Evolutionary conservation across 73 alveolate genomes (phyloP).

Genomic region (Paramecium sonneborni): DNA sequence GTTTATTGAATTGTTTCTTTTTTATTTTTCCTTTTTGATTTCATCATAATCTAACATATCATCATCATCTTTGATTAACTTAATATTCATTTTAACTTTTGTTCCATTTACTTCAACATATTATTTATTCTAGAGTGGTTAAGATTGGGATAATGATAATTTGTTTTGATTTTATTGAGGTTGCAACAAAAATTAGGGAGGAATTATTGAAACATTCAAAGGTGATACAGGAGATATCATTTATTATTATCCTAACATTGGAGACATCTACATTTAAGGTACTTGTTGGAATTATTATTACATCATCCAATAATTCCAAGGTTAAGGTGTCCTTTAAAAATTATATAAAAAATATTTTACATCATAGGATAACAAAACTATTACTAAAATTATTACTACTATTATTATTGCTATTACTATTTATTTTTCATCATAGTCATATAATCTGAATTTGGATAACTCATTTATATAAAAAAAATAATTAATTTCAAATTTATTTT

Average conservation of each 20-base stretch:
- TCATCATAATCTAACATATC: neutral
- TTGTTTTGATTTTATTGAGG: neutral
- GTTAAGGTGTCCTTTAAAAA: neutral
- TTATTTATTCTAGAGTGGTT: neutral
- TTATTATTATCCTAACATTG: neutral
- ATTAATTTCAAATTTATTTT: neutral
- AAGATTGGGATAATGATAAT: neutral
- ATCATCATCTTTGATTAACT: neutral
- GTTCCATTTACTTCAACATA: neutral
- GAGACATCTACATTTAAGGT: neutral
- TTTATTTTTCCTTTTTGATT: neutral
- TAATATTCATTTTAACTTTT: neutral
- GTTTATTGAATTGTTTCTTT: neutral
- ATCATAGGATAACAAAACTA: neutral
- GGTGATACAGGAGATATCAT: neutral
- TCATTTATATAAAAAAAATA: neutral
- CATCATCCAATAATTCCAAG: neutral
- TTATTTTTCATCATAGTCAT: neutral
- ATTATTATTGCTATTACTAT: neutral
- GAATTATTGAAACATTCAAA: neutral
- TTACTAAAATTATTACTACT: neutral
- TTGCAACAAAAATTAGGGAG: neutral
- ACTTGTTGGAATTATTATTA: neutral
- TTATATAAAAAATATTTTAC: neutral
- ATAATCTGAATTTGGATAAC: neutral